Evolutionary conservation across 371 early-diverging fungal species (phyloP).

Genomic region (Mucor mucedo): DNA sequence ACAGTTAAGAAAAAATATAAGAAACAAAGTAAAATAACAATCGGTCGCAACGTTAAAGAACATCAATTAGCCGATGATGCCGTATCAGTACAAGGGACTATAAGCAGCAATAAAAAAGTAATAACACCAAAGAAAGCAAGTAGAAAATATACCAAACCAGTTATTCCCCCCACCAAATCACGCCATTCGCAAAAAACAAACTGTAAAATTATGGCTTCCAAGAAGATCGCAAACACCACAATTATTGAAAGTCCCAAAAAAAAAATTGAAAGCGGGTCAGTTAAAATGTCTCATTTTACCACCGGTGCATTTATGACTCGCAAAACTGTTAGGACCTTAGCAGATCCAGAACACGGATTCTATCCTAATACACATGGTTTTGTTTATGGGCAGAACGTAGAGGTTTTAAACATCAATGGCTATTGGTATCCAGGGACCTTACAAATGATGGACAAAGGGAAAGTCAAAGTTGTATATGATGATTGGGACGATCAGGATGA

Average conservation of each 20-base stretch:
- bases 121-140: neutral
- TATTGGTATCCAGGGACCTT: slow-evolving; percentile 58
- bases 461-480: slow-evolving; percentile 56
- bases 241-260: slow-evolving; percentile 3
- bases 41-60: neutral
- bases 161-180: slow-evolving; percentile 29
- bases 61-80: neutral
- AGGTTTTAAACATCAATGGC: slow-evolving; percentile 54
- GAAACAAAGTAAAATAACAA: neutral
- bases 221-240: slow-evolving; percentile 4
- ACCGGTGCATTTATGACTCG: slow-evolving; percentile 60
- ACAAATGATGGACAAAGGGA: slow-evolving; percentile 47
- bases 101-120: neutral
- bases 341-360: slow-evolving; percentile 36
- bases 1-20: neutral
- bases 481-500: slow-evolving; percentile 67
- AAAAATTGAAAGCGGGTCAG: neutral
- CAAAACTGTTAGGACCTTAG: slow-evolving; percentile 49
- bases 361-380: slow-evolving; percentile 52
- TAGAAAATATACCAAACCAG: neutral
- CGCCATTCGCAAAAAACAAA: slow-evolving; percentile 18
- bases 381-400: slow-evolving; percentile 42
- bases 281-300: slow-evolving; percentile 31
- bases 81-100: neutral
- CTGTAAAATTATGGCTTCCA: slow-evolving; percentile 19